Evolutionary conservation across 1,139 yeast species (phyloP).

Genomic region (Scheffersomyces insectosa): DNA sequence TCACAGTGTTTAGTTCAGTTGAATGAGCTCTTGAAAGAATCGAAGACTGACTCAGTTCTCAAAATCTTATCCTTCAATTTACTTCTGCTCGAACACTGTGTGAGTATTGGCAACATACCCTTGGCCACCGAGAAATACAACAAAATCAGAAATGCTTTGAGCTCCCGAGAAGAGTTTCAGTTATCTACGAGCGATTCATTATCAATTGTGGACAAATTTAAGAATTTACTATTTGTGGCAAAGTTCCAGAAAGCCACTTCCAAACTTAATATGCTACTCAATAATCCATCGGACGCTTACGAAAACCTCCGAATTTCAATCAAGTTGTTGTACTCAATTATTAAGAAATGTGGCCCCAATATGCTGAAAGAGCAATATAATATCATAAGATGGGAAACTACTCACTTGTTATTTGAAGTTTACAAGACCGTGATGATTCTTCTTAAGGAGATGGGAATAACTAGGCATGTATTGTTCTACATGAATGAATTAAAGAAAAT

Average conservation of each 20-base stretch:
- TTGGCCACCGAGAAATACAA: slow-evolving; percentile 23
- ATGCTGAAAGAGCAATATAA: slow-evolving; percentile 20
- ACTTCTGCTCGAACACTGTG: slow-evolving; percentile 28
- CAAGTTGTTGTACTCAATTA: slow-evolving; percentile 42
- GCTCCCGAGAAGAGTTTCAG: slow-evolving; percentile 30
- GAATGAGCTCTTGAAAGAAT: slow-evolving; percentile 15
- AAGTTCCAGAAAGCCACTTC: slow-evolving; percentile 34
- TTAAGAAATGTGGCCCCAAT: slow-evolving; percentile 34
- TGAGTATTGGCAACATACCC: slow-evolving; percentile 13
- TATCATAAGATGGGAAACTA: slow-evolving; percentile 37
- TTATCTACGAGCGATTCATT: slow-evolving; percentile 16
- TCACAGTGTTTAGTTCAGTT: slow-evolving; percentile 15
- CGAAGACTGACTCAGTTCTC: slow-evolving; percentile 7
- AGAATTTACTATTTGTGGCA: slow-evolving; percentile 36
- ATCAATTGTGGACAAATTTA: slow-evolving; percentile 26
- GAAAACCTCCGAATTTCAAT: slow-evolving; percentile 36
- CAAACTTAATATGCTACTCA: slow-evolving; percentile 14
- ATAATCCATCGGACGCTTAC: slow-evolving; percentile 25
- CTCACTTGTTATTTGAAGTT: slow-evolving; percentile 30
- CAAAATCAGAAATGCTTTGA: slow-evolving; percentile 24
- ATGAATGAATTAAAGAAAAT: slow-evolving; percentile 47
- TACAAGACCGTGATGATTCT: slow-evolving; percentile 37
- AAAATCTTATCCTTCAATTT: slow-evolving; percentile 21
- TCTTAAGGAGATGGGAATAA: slow-evolving; percentile 48
- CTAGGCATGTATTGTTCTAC: slow-evolving; percentile 55